Percentiles rank a stretch among this genome's conserved stretches.
phyloP scores from a whole-genome alignment of 1,139 yeast genomes.

The Taphrina pruni region DNA sequence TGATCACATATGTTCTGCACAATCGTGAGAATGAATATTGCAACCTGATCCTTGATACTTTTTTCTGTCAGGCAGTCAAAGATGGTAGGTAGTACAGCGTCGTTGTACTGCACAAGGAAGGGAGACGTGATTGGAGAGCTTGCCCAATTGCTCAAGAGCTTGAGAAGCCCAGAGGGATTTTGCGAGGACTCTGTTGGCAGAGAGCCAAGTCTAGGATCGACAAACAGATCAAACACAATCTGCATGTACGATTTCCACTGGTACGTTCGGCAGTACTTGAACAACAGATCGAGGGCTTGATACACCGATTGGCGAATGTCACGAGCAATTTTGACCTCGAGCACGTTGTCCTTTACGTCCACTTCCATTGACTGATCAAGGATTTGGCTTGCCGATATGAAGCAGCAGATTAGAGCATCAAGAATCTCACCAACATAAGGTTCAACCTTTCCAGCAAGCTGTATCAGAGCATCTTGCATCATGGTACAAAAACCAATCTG shows the following conservation, averaged over 20 bases:
- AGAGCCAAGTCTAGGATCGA: conserved; percentile 68
- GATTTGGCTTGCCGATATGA: conserved; percentile 58
- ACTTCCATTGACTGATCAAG: conserved; percentile 24
- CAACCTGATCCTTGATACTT: conserved; percentile 41
- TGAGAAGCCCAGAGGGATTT: conserved; percentile 78
- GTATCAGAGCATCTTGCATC: conserved; percentile 65
- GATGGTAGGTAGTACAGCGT: conserved; percentile 62
- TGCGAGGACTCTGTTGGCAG: conserved; percentile 81
- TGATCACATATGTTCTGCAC: conserved; percentile 33
- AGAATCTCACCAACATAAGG: conserved; percentile 61
- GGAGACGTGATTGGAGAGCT: conserved; percentile 58
- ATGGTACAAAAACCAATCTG: conserved; percentile 75
- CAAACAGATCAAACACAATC: conserved; percentile 60
- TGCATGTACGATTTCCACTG: conserved; percentile 66
- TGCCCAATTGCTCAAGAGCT: conserved; percentile 70
- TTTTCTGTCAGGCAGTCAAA: conserved; percentile 55
- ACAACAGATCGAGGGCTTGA: conserved; percentile 50
- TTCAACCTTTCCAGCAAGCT: conserved; percentile 66
- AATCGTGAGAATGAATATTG: conserved; percentile 40
- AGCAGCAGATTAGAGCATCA: conserved; percentile 65
- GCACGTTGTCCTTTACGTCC: conserved; percentile 35
- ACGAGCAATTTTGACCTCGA: conserved; percentile 47
- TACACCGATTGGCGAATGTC: conserved; percentile 51
- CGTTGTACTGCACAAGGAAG: conserved; percentile 62
- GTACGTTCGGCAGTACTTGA: conserved; percentile 49